A percentile compares a stretch with the other conserved stretches of the same genome.
Evolutionary conservation across 2,329 filamentous ascomycete genomes (phyloP).

Genomic region (Penicillium sp.): DNA sequence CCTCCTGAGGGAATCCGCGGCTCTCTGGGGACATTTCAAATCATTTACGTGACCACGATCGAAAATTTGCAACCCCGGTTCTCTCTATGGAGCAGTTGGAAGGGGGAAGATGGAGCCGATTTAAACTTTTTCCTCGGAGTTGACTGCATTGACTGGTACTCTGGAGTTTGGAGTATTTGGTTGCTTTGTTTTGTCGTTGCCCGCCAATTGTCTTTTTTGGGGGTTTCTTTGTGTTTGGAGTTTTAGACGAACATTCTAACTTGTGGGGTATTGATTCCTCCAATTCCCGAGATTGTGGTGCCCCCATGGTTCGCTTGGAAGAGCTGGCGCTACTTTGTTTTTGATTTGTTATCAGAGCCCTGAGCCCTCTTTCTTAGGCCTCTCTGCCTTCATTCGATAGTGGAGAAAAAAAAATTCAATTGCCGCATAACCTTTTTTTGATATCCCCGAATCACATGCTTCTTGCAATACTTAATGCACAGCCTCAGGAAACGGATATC

Average conservation of each 20-base stretch:
- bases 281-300: not conserved
- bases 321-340: not conserved
- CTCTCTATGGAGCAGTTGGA: not conserved
- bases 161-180: not conserved
- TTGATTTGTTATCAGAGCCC: not conserved
- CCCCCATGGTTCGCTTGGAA: not conserved
- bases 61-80: conserved; percentile 1
- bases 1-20: conserved; percentile 3
- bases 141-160: conserved; percentile 1
- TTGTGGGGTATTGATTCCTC: not conserved
- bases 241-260: not conserved
- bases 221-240: conserved; percentile 10
- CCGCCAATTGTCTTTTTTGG: not conserved
- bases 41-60: conserved; percentile 19
- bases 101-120: not conserved
- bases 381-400: not conserved
- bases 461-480: not conserved
- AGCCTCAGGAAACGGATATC: conserved; percentile 1
- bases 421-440: not conserved
- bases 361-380: too few species aligned
- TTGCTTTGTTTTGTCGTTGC: not conserved
- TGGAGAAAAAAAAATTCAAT: not conserved
- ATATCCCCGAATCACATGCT: conserved; percentile 6
- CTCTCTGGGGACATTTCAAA: conserved; percentile 7
- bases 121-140: conserved; percentile 6